Base-by-base conservation (phyloP, 192 early-diverging fungal genomes). In the Coemansia sp. region DNA sequence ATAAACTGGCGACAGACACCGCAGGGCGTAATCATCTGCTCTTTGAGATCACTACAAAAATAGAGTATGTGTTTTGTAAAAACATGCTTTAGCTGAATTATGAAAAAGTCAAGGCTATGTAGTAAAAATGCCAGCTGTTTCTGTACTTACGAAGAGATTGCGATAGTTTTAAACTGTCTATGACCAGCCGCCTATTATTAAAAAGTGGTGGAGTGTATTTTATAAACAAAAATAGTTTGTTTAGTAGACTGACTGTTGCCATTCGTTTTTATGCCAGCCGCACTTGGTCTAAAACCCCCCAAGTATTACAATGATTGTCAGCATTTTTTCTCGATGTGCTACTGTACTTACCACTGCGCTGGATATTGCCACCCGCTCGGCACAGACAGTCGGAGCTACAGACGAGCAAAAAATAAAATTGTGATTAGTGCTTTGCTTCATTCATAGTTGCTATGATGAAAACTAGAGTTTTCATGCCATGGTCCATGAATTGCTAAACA, bases 321-420 rank as follows among this genome's bases (percentile, higher is more conserved):
- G 22, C 22, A 4, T 15, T 48, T 48, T 48, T 48, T 48, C 4
- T 48, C 4, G 45, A 48, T 15, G 17, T 11, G 9, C 39, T 14
- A 58, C 22, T 22, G 22, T 12, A 65, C 83, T 76, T 87, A 93
- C 90, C 63, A 98, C 90, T 28, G 95, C 96, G 70, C 94, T 96
- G 9, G 90, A 87, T 72, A 94, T 89, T 4, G 94, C 95, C 15
- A 94, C 94, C 45, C 95, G 86, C 80, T 98, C 96, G 48, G 94
- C 96, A 70, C 96, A 97, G 60, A 95, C 91, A 36, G 93, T 88
- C 14, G 88, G 94, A 52, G 87, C 68, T 78, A 74, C 48, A 43
- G 12, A 14, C 18, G 68, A 62, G 71, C 20, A 5, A 53, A 53
- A 20, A 22, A 53, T 22, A 20, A 5, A 32, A 34, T 34, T 32